Conservation (phyloP, 805 yeast species). For the Ogataea dorogensis region DNA sequence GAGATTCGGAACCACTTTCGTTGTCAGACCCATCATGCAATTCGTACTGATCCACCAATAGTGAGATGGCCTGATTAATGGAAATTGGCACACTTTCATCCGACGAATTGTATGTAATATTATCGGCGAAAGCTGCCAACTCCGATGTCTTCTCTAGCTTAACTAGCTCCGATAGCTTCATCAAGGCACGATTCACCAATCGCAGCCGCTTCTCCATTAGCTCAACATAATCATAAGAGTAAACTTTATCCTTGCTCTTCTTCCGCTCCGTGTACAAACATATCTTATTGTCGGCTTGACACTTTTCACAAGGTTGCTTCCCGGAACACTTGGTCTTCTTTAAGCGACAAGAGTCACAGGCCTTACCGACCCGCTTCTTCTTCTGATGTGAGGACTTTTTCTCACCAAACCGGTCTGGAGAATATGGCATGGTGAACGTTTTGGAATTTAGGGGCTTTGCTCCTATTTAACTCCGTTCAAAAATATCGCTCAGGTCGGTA, state of each 20-base stretch:
- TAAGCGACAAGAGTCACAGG: conserved; percentile 61
- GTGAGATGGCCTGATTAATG: conserved; percentile 48
- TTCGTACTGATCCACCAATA: conserved; percentile 41
- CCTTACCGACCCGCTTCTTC: conserved; percentile 61
- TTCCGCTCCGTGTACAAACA: conserved; percentile 59
- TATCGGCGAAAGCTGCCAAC: conserved; percentile 13
- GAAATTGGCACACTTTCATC: conserved; percentile 32
- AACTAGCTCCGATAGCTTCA: conserved; percentile 37
- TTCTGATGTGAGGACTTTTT: conserved; percentile 16
- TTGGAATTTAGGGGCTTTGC: neutral
- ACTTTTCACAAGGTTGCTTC: conserved; percentile 56
- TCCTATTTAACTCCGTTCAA: conserved; percentile 2
- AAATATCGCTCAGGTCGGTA: conserved; percentile 9
- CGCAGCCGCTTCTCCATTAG: conserved; percentile 57
- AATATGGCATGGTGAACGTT: conserved; percentile 3
- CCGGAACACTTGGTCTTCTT: conserved; percentile 68
- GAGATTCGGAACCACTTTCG: conserved; percentile 25
- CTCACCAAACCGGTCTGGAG: conserved; percentile 14
- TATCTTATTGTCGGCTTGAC: conserved; percentile 53
- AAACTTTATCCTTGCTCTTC: conserved; percentile 51
- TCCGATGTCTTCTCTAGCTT: conserved; percentile 16
- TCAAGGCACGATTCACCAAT: conserved; percentile 49
- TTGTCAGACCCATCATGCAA: conserved; percentile 38
- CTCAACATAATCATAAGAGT: conserved; percentile 62
- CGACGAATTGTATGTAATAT: conserved; percentile 16